Percentiles rank a stretch among this genome's conserved stretches.
phyloP scores from a whole-genome alignment of 1,284 basidiomycete species.

The Tylopilus sp. region DNA sequence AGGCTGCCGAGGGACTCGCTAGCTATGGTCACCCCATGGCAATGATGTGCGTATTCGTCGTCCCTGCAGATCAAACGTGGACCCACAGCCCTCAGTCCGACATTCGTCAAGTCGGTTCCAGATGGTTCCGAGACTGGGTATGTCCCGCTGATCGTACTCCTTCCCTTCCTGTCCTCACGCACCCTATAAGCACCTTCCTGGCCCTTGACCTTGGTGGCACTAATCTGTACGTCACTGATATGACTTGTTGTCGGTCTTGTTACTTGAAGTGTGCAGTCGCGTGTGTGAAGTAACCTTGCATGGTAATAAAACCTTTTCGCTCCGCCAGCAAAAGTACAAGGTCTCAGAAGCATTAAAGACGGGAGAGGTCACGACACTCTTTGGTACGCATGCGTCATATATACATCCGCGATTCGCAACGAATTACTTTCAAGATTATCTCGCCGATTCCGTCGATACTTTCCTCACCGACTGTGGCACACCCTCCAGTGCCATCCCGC shows the following conservation, averaged over 20 bases:
- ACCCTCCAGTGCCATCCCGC: slow-evolving; percentile 42
- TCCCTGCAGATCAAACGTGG: not conserved
- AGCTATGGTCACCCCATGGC: slow-evolving; percentile 78
- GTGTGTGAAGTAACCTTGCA: slow-evolving; percentile 91
- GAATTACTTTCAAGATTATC: slow-evolving; percentile 65
- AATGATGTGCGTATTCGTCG: slow-evolving; percentile 65
- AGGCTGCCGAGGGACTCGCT: slow-evolving; percentile 69
- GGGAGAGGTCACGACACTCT: slow-evolving; percentile 78
- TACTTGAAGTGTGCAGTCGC: slow-evolving; percentile 51
- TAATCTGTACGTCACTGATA: slow-evolving; percentile 66
- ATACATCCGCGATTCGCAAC: slow-evolving; percentile 5
- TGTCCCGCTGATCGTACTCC: slow-evolving; percentile 32
- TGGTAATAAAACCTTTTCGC: slow-evolving; percentile 83
- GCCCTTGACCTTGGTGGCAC: slow-evolving; percentile 95
- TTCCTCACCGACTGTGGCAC: slow-evolving; percentile 74
- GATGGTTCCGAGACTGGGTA: slow-evolving; percentile 89
- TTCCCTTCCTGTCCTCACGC: not conserved
- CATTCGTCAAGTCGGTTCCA: slow-evolving; percentile 88
- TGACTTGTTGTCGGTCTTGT: not conserved
- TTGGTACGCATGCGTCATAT: slow-evolving; percentile 55
- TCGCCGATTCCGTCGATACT: slow-evolving; percentile 92
- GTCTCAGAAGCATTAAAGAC: slow-evolving; percentile 88
- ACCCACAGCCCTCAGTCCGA: slow-evolving; percentile 53
- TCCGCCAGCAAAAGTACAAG: slow-evolving; percentile 92
- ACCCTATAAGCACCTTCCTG: slow-evolving; percentile 66